phyloP scores from a whole-genome alignment of 306 rosid genomes.

The Cicer chorassanicum region DNA sequence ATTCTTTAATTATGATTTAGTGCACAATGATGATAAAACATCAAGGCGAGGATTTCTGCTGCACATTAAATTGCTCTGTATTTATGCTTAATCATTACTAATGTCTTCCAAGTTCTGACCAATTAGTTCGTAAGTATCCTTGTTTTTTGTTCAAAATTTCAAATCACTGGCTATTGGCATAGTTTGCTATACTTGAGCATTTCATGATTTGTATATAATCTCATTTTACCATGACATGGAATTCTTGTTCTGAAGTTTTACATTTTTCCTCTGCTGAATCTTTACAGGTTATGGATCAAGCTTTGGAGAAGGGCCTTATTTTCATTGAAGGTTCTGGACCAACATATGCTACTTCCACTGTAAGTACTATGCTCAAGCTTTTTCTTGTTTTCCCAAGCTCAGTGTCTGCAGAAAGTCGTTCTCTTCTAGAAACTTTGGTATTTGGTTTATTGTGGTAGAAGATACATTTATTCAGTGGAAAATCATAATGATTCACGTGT shows the following conservation, averaged over 20 bases:
- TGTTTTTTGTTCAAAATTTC: conserved; percentile 37
- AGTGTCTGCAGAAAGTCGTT: conserved; percentile 35
- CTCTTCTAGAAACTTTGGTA: conserved; percentile 10
- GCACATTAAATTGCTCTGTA: conserved; percentile 13
- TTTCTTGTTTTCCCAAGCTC: conserved; percentile 32
- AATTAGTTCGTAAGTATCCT: conserved; percentile 12
- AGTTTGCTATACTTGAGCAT: conserved; percentile 22
- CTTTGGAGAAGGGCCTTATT: conserved; percentile 75
- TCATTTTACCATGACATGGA: conserved; percentile 11
- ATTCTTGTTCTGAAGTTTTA: conserved; percentile 30
- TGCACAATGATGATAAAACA: conserved; percentile 27
- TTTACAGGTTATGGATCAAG: conserved; percentile 76
- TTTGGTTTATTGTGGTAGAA: conserved; percentile 27
- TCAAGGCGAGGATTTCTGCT: conserved; percentile 20
- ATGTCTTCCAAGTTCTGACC: conserved; percentile 13
- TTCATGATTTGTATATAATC: conserved; percentile 11
- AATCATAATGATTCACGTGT: conserved; percentile 14
- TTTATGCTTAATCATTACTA: background rate
- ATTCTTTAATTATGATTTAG: conserved; percentile 37
- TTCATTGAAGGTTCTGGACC: conserved; percentile 85
- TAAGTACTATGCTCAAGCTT: conserved; percentile 47
- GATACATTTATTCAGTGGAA: conserved; percentile 6
- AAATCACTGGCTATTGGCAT: conserved; percentile 16
- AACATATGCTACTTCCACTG: conserved; percentile 91
- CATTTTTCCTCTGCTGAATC: conserved; percentile 29